These are phyloP conservation scores for Raphanus raphanistrum DNA, from an alignment of 345 rosid species.

Conservation along the genomic window DNA sequence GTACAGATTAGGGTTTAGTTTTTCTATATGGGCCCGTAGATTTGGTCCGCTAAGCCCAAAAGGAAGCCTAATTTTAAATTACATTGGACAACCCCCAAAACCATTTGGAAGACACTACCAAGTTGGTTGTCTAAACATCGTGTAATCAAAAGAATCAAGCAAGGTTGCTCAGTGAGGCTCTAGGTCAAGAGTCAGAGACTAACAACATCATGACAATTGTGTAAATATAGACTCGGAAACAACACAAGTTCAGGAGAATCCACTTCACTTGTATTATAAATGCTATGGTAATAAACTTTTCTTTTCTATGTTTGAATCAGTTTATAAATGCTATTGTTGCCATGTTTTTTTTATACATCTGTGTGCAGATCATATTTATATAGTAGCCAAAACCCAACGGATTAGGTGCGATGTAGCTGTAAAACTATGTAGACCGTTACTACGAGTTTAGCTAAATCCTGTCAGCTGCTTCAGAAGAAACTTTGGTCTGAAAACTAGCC, in stretches of 20 bases:
- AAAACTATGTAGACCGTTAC: not conserved
- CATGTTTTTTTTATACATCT: conserved; percentile 4
- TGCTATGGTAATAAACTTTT: not conserved
- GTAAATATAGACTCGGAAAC: not conserved
- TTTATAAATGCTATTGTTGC: not conserved
- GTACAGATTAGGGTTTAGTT: not conserved
- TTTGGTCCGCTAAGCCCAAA: not conserved
- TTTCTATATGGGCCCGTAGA: not conserved
- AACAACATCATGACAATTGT: not conserved
- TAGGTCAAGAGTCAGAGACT: not conserved
- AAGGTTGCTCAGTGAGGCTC: not conserved
- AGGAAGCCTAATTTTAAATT: not conserved
- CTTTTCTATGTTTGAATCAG: not conserved
- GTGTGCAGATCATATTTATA: not conserved
- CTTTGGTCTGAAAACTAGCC: conserved; percentile 52
- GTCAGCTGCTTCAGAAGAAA: conserved; percentile 17
- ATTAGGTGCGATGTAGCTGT: not conserved
- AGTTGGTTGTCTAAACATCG: not conserved
- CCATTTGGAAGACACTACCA: not conserved
- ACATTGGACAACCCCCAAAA: not conserved
- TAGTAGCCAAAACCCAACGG: not conserved
- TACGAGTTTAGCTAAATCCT: not conserved
- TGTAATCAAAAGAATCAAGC: not conserved
- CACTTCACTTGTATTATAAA: not conserved
- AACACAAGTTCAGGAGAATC: not conserved